Percentiles rank a stretch among this genome's conserved stretches.
These are phyloP conservation scores for Boletus eberwhitei DNA, from an alignment of 768 basidiomycete genomes.

Conservation along the genomic window DNA sequence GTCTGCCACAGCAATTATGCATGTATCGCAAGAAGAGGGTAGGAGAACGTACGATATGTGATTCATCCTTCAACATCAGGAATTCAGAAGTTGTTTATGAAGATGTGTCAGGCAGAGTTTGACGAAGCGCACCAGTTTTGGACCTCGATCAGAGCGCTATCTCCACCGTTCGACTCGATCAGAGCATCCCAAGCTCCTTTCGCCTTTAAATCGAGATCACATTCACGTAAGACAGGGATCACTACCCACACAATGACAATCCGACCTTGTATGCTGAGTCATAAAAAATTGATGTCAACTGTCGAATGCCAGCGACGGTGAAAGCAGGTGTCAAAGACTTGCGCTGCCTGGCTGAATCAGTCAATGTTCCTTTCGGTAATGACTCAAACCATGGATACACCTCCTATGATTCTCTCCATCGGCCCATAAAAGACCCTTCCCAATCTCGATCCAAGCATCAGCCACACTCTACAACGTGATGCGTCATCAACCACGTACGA, in stretches of 20 bases:
- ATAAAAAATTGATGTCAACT: constrained; percentile 37
- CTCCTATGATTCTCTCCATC: constrained; percentile 46
- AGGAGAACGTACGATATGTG: neutral
- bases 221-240: neutral
- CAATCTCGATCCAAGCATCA: constrained; percentile 7
- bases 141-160: constrained; percentile 33
- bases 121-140: constrained; percentile 27
- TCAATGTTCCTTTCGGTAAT: neutral
- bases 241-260: too few relatives aligned
- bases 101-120: too few relatives aligned
- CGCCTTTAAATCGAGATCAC: neutral
- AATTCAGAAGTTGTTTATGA: neutral
- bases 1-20: neutral
- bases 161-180: constrained; percentile 11
- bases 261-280: constrained; percentile 32
- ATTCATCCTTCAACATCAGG: neutral
- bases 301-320: constrained; percentile 35
- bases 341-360: constrained; percentile 28
- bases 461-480: neutral
- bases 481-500: constrained; percentile 2
- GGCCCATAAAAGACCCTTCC: constrained; percentile 29
- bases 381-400: constrained; percentile 17
- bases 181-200: constrained; percentile 25
- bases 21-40: too few relatives aligned
- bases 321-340: constrained; percentile 39